Conservation (phyloP, 2,329 filamentous ascomycete species). For the Colletotrichum filicis region DNA sequence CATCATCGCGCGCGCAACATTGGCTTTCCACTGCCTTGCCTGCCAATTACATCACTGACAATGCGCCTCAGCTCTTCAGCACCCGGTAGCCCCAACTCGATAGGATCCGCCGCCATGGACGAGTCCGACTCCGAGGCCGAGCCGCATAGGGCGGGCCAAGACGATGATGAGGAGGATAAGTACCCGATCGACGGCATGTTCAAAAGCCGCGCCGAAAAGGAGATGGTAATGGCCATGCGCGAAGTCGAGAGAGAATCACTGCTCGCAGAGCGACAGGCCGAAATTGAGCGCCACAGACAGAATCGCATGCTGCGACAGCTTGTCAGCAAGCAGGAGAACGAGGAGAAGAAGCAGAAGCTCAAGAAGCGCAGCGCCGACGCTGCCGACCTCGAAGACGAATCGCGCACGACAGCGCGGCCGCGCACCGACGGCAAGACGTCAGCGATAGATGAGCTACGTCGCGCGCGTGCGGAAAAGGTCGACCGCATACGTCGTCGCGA, state of each 20-base stretch:
- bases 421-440: slow-evolving; percentile 76
- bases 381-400: slow-evolving; percentile 81
- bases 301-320: slow-evolving; percentile 84
- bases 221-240: slow-evolving; percentile 83
- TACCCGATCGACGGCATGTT: slow-evolving; percentile 93
- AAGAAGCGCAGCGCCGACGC: slow-evolving; percentile 83
- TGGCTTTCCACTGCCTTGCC: background rate
- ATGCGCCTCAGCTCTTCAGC: slow-evolving; percentile 69
- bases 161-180: slow-evolving; percentile 70
- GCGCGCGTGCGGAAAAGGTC: slow-evolving; percentile 72
- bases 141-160: slow-evolving; percentile 54
- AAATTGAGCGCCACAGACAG: slow-evolving; percentile 85
- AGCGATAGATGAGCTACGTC: slow-evolving; percentile 77
- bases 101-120: slow-evolving; percentile 88
- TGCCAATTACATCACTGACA: background rate
- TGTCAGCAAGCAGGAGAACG: slow-evolving; percentile 73
- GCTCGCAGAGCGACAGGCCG: slow-evolving; percentile 85
- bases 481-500: slow-evolving; percentile 72
- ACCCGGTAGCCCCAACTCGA: slow-evolving; percentile 77
- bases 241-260: slow-evolving; percentile 93
- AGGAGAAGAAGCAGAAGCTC: slow-evolving; percentile 68
- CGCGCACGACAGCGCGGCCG: slow-evolving; percentile 78
- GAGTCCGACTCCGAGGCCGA: slow-evolving; percentile 77
- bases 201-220: slow-evolving; percentile 77
- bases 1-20: background rate